These are phyloP conservation scores for Fonsecaea multimorphosa DNA, from an alignment of 2,329 filamentous ascomycete species.

Conservation along the genomic window DNA sequence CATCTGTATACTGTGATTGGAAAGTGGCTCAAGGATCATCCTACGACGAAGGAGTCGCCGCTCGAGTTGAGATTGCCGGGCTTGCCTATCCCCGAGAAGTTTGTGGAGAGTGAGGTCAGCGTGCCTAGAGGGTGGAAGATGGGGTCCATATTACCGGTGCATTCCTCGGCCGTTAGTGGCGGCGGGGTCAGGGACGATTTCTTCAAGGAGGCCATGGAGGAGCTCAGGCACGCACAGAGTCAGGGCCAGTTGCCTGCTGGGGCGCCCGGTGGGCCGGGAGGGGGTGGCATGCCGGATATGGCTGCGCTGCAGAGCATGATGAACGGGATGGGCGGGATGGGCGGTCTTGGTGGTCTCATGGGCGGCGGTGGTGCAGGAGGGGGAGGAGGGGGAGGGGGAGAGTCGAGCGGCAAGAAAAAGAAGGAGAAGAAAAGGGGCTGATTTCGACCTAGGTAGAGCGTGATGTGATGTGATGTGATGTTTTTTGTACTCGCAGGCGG, in stretches of 20 bases:
- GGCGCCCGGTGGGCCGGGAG: conserved; percentile 47
- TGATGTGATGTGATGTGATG: background rate
- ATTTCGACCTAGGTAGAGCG: background rate
- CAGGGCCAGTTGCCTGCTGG: conserved; percentile 52
- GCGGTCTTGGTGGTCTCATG: conserved; percentile 28
- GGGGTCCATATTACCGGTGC: conserved; percentile 78
- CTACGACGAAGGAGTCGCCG: conserved; percentile 74
- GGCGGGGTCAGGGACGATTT: conserved; percentile 94
- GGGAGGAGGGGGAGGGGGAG: conserved; percentile 22
- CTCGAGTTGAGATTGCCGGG: conserved; percentile 76
- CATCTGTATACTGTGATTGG: conserved; percentile 85
- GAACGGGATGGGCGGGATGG: conserved; percentile 36
- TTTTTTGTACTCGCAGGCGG: no score
- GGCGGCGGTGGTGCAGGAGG: conserved; percentile 30
- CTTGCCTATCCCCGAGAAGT: conserved; percentile 69
- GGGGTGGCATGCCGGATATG: conserved; percentile 42
- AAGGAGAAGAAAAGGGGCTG: conserved; percentile 38
- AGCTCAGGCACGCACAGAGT: conserved; percentile 69
- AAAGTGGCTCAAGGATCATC: conserved; percentile 75
- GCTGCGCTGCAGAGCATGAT: conserved; percentile 38
- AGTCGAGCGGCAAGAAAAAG: conserved; percentile 35
- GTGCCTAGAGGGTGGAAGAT: conserved; percentile 92
- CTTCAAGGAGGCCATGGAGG: conserved; percentile 94
- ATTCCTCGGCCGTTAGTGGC: conserved; percentile 87
- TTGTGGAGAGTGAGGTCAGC: conserved; percentile 74